Conservation (phyloP, 768 basidiomycete genomes). For the Lenzites betulinus region DNA sequence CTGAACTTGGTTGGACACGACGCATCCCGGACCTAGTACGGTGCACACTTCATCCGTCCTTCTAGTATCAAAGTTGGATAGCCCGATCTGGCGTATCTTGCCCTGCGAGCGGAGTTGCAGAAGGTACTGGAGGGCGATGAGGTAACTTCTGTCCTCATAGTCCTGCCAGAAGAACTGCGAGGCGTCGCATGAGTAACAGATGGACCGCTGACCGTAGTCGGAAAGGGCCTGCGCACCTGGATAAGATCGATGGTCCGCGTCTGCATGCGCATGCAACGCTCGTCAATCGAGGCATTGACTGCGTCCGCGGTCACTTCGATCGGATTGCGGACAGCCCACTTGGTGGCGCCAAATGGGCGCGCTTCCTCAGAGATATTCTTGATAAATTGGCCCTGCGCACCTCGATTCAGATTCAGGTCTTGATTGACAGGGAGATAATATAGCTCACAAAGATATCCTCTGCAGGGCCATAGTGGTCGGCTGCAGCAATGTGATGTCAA, state of each 20-base stretch:
- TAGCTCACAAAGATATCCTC: slow-evolving; percentile 72
- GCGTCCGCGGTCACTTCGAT: slow-evolving; percentile 49
- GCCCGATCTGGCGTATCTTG: slow-evolving; percentile 62
- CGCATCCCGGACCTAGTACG: slow-evolving; percentile 60
- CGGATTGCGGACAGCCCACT: slow-evolving; percentile 78
- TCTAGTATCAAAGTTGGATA: slow-evolving; percentile 78
- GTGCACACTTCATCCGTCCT: slow-evolving; percentile 79
- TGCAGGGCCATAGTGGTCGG: slow-evolving; percentile 84
- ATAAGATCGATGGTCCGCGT: slow-evolving; percentile 62
- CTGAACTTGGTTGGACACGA: slow-evolving; percentile 82
- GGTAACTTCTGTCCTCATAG: slow-evolving; percentile 48
- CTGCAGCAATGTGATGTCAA: slow-evolving; percentile 38
- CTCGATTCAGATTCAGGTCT: background rate
- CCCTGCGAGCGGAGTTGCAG: slow-evolving; percentile 56
- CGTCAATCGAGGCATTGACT: slow-evolving; percentile 61
- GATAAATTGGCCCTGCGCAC: slow-evolving; percentile 65
- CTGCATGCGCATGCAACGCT: slow-evolving; percentile 69
- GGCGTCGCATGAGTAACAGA: background rate
- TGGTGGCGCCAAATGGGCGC: slow-evolving; percentile 71
- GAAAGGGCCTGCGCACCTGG: slow-evolving; percentile 48
- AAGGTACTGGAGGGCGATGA: slow-evolving; percentile 50
- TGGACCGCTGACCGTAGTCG: slow-evolving; percentile 7
- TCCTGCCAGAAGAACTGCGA: slow-evolving; percentile 79
- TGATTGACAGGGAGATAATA: background rate
- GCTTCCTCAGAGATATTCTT: slow-evolving; percentile 44